These are phyloP conservation scores for Oxyria digyna DNA, from an alignment of 148 eudicot species.

Conservation along the genomic window DNA sequence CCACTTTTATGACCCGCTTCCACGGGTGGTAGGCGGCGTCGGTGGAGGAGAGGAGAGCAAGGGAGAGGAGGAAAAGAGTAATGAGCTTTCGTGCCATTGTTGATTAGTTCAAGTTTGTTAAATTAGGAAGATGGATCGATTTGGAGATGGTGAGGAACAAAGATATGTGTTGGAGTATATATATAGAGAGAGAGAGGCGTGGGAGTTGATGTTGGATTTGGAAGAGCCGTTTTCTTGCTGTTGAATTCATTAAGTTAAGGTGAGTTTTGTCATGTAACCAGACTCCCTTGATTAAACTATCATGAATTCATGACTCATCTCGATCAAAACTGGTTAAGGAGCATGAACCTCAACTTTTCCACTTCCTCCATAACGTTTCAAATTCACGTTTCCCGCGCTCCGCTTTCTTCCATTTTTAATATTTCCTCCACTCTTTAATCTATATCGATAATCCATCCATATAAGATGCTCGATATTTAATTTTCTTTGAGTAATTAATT, in stretches of 20 bases:
- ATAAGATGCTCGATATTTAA: too few relatives aligned
- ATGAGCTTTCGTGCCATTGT: neutral
- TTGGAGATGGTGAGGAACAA: neutral
- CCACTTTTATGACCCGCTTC: neutral
- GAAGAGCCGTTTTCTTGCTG: constrained; percentile 2
- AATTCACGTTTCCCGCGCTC: constrained; percentile 1
- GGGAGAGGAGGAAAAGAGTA: neutral
- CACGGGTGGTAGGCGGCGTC: neutral
- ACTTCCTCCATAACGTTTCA: neutral
- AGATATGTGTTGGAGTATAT: neutral
- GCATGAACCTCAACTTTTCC: neutral
- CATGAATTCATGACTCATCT: neutral
- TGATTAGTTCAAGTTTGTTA: neutral
- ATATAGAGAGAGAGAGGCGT: neutral
- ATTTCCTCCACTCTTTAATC: neutral
- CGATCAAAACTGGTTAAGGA: neutral
- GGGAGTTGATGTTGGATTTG: neutral
- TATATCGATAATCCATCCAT: neutral
- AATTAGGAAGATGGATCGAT: neutral
- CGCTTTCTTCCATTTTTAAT: neutral
- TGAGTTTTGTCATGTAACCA: neutral
- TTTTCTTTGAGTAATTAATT: neutral
- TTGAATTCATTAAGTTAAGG: neutral
- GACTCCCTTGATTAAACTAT: neutral
- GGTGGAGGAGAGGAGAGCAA: neutral